These are phyloP conservation scores for Pyrenophora teres DNA, from an alignment of 2,329 filamentous ascomycete species.

Conservation along the genomic window DNA sequence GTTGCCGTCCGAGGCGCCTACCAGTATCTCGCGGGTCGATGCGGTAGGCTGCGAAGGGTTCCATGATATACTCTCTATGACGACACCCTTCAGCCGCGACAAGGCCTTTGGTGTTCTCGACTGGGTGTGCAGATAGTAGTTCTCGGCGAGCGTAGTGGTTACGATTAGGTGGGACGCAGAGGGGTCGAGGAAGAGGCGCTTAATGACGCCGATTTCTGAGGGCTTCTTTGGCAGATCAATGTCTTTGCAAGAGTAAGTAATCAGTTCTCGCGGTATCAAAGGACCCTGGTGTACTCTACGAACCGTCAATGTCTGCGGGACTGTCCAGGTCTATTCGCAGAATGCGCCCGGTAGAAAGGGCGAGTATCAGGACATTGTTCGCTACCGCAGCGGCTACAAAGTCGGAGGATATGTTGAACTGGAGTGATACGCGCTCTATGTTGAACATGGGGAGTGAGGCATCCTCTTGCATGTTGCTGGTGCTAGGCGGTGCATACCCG, in stretches of 20 bases:
- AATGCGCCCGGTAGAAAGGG: conserved; percentile 88
- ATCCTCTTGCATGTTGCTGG: conserved; percentile 64
- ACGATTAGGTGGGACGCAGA: conserved; percentile 94
- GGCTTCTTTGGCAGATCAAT: conserved; percentile 95
- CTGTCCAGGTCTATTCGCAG: conserved; percentile 92
- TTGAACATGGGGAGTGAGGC: conserved; percentile 85
- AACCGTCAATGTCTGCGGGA: conserved; percentile 85
- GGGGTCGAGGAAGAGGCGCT: conserved; percentile 95
- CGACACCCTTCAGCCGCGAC: conserved; percentile 79
- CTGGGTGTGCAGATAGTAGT: conserved; percentile 97
- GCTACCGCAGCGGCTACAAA: conserved; percentile 96
- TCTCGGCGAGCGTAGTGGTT: conserved; percentile 88
- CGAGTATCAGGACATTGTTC: conserved; percentile 93
- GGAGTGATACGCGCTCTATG: conserved; percentile 87
- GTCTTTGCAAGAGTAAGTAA: conserved; percentile 60
- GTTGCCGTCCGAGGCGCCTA: conserved; percentile 91
- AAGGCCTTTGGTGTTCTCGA: conserved; percentile 85
- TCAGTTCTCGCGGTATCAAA: neutral
- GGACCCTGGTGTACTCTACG: conserved; percentile 16
- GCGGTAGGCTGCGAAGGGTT: conserved; percentile 91
- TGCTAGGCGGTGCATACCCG: conserved; percentile 73
- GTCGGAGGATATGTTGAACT: conserved; percentile 92
- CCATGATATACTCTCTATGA: conserved; percentile 91
- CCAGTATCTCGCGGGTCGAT: conserved; percentile 89
- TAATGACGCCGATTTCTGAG: conserved; percentile 88